These are phyloP conservation scores for Hippophae rhamnoides DNA, from an alignment of 306 rosid genomes.

Conservation along the genomic window DNA sequence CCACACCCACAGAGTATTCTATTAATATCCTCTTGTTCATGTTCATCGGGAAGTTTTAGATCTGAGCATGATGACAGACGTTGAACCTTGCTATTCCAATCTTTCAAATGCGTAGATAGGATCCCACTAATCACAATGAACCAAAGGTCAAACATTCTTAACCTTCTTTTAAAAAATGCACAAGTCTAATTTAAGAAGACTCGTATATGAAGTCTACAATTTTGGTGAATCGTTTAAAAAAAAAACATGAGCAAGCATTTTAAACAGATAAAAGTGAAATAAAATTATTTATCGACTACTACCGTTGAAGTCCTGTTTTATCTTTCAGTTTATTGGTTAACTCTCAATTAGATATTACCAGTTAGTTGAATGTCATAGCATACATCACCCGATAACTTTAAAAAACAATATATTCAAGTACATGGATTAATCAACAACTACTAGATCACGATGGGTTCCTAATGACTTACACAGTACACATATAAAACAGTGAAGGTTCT, in stretches of 20 bases:
- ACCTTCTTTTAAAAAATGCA: not conserved
- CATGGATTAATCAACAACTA: not conserved
- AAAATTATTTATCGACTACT: not conserved
- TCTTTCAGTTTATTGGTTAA: not conserved
- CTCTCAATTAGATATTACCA: not conserved
- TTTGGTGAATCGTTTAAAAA: not conserved
- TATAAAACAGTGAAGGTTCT: no score
- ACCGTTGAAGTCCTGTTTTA: not conserved
- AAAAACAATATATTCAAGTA: not conserved
- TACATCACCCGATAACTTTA: not conserved
- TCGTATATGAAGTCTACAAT: not conserved
- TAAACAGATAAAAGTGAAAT: not conserved
- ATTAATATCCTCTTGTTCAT: no score
- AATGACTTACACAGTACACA: no score
- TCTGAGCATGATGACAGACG: no score
- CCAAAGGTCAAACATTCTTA: not conserved
- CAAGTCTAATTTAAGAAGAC: not conserved
- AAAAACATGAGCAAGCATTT: not conserved
- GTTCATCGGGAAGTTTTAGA: no score
- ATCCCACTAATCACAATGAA: no score
- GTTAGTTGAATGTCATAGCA: not conserved
- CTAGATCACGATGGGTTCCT: not conserved
- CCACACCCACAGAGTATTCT: no score
- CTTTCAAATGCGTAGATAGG: no score
- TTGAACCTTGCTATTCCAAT: no score